Conservation (phyloP, 345 rosid species). For the Carallia brachiata region DNA sequence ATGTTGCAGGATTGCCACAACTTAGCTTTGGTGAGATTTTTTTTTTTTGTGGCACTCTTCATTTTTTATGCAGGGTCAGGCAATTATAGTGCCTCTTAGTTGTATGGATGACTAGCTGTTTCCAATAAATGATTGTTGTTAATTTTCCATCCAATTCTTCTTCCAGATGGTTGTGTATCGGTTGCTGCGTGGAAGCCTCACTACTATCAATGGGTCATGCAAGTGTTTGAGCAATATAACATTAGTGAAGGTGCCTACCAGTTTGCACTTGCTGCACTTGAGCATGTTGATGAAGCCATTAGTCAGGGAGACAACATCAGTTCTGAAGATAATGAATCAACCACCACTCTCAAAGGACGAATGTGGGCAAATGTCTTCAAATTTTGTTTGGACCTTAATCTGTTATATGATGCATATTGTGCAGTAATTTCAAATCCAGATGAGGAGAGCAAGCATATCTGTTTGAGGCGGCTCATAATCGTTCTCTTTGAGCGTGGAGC, state of each 20-base stretch:
- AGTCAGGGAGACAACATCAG: constrained; percentile 31
- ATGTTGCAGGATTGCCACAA: constrained; percentile 63
- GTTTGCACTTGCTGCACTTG: constrained; percentile 97
- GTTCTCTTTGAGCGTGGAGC: constrained; percentile 85
- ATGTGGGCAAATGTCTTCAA: constrained; percentile 96
- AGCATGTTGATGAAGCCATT: constrained; percentile 92
- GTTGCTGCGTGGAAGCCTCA: constrained; percentile 85
- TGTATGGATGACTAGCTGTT: constrained; percentile 5
- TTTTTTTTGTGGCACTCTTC: not conserved
- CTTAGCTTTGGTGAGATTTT: constrained; percentile 55
- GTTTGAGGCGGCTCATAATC: constrained; percentile 86
- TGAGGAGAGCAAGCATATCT: constrained; percentile 90
- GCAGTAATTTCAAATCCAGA: constrained; percentile 97
- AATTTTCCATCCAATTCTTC: constrained; percentile 2
- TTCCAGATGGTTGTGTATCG: constrained; percentile 51
- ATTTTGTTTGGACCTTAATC: constrained; percentile 84
- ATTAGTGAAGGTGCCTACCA: constrained; percentile 88
- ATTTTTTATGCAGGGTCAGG: not conserved
- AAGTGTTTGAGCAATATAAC: constrained; percentile 83
- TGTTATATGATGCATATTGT: constrained; percentile 87
- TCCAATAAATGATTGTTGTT: constrained; percentile 2
- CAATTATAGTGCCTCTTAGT: not conserved
- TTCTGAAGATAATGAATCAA: constrained; percentile 49
- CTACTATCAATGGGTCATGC: constrained; percentile 99
- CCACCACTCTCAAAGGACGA: constrained; percentile 60